These are phyloP conservation scores for Mrakia blollopis DNA, from an alignment of 768 basidiomycete genomes.

Conservation along the genomic window DNA sequence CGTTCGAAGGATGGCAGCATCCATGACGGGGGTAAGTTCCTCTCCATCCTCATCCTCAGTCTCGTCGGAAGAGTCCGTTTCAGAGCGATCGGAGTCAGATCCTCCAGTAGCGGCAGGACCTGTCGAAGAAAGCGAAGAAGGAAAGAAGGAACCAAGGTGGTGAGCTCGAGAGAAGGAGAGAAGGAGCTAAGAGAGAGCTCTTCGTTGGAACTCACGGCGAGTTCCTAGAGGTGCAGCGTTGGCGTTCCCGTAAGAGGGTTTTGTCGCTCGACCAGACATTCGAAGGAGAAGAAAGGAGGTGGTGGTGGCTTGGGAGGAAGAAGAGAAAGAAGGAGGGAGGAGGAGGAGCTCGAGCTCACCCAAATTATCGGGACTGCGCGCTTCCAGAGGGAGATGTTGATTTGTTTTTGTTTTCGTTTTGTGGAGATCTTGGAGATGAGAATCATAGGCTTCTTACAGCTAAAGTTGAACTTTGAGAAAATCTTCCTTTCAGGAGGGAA, in stretches of 20 bases:
- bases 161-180: not conserved
- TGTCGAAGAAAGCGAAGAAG: too few relatives aligned
- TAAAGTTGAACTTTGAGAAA: too few relatives aligned
- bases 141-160: not conserved
- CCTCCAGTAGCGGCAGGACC: not conserved
- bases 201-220: slow-evolving; percentile 14
- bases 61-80: slow-evolving; percentile 59
- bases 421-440: not conserved
- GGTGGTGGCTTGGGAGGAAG: not conserved
- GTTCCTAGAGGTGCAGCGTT: not conserved
- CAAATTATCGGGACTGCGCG: too few relatives aligned
- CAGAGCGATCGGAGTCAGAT: slow-evolving; percentile 48
- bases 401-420: too few relatives aligned
- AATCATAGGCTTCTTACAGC: not conserved
- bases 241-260: slow-evolving; percentile 1
- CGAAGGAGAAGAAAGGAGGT: not conserved
- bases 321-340: not conserved
- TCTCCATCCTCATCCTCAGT: slow-evolving; percentile 92
- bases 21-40: slow-evolving; percentile 85
- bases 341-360: not conserved
- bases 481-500: too few relatives aligned
- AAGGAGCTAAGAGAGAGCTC: too few relatives aligned
- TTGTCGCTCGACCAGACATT: not conserved
- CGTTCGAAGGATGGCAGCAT: slow-evolving; percentile 88
- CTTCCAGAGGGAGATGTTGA: too few relatives aligned